phyloP scores from a whole-genome alignment of 2,329 filamentous ascomycete species.

The Ascochyta rabiei region DNA sequence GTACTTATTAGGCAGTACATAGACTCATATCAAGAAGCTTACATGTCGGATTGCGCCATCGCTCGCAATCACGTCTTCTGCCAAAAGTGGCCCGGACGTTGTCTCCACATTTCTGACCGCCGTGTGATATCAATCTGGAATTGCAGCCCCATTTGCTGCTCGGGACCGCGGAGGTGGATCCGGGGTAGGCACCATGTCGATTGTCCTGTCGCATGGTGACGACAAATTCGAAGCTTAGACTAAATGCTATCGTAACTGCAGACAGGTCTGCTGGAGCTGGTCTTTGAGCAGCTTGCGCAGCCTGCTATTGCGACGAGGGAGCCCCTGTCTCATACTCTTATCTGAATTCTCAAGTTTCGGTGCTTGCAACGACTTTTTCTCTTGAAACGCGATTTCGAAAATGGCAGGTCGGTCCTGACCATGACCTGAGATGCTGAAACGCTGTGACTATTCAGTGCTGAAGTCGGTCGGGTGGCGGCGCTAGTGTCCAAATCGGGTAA shows the following conservation, averaged over 20 bases:
- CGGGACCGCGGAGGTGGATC: constrained; percentile 11
- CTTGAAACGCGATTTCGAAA: constrained; percentile 12
- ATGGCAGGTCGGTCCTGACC: constrained; percentile 15
- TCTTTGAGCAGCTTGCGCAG: neutral
- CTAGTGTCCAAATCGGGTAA: constrained; percentile 22
- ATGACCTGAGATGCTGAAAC: constrained; percentile 9
- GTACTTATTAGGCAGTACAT: constrained; percentile 2
- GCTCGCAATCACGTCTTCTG: constrained; percentile 39
- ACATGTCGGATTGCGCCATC: constrained; percentile 41
- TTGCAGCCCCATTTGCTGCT: constrained; percentile 11
- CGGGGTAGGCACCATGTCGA: constrained; percentile 14
- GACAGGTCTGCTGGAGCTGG: neutral
- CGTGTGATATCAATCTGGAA: constrained; percentile 3
- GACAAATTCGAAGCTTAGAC: neutral
- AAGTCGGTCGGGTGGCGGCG: constrained; percentile 20
- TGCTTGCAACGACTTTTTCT: constrained; percentile 1
- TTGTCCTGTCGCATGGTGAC: neutral
- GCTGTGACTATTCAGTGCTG: constrained; percentile 12
- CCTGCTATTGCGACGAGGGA: neutral
- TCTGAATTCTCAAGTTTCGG: neutral
- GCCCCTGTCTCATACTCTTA: neutral
- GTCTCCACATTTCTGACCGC: constrained; percentile 18
- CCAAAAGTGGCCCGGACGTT: constrained; percentile 6
- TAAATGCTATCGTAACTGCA: neutral
- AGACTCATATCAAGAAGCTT: constrained; percentile 17